Evolutionary conservation across 768 basidiomycete species (phyloP).

Genomic region (Leccinum rimulosum): DNA sequence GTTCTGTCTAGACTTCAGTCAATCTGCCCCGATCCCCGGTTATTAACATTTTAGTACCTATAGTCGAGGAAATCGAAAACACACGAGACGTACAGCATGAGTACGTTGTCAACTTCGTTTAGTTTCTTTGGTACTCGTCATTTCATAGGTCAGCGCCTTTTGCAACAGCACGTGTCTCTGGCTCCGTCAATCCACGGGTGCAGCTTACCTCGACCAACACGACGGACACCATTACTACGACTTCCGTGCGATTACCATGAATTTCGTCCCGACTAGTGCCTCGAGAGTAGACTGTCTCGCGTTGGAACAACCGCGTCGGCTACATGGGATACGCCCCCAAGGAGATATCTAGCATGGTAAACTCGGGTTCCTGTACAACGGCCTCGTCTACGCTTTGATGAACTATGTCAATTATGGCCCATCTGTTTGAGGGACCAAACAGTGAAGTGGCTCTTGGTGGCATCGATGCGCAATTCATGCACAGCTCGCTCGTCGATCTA

Average conservation of each 20-base stretch:
- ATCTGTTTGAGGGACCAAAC: slow-evolving; percentile 44
- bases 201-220: slow-evolving; percentile 73
- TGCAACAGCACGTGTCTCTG: slow-evolving; percentile 77
- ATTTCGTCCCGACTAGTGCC: not conserved
- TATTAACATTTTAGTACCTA: too few relatives aligned
- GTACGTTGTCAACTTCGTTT: slow-evolving; percentile 28
- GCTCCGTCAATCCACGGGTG: slow-evolving; percentile 84
- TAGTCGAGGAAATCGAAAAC: too few relatives aligned
- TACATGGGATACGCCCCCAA: slow-evolving; percentile 82
- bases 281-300: slow-evolving; percentile 73
- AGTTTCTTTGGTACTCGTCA: not conserved
- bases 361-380: slow-evolving; percentile 60
- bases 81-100: too few relatives aligned
- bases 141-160: slow-evolving; percentile 74
- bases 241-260: slow-evolving; percentile 83
- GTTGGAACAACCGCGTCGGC: slow-evolving; percentile 83
- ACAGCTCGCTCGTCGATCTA: slow-evolving; percentile 58
- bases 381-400: slow-evolving; percentile 83
- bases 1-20: too few relatives aligned
- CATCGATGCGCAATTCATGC: slow-evolving; percentile 66
- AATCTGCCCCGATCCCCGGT: too few relatives aligned
- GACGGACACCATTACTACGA: slow-evolving; percentile 85
- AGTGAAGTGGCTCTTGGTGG: slow-evolving; percentile 42
- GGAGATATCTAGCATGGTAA: slow-evolving; percentile 71
- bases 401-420: slow-evolving; percentile 74